Evolutionary conservation across 441 rosid species (phyloP).

Genomic region (Jatropha podagrica): DNA sequence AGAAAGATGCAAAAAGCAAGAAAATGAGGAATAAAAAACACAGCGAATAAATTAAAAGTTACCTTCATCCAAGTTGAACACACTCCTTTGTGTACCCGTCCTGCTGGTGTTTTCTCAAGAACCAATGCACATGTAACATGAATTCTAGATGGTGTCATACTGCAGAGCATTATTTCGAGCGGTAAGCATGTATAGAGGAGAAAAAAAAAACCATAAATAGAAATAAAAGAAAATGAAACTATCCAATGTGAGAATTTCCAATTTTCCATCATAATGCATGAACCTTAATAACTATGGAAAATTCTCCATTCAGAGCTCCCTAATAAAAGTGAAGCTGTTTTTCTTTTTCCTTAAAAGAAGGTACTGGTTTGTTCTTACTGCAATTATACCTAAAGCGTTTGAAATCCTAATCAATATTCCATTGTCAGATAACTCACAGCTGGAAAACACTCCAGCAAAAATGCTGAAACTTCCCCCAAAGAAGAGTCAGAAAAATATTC

Average conservation of each 20-base stretch:
- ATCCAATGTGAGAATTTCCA: too few species aligned
- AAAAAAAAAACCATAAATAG: neutral
- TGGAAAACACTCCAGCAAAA: neutral
- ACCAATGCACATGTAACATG: slow-evolving; percentile 98
- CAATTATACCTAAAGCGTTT: too few species aligned
- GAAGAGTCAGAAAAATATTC: slow-evolving; percentile 19
- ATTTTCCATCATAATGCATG: too few species aligned
- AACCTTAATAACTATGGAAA: too few species aligned
- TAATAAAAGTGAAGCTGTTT: too few species aligned
- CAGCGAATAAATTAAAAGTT: slow-evolving; percentile 13
- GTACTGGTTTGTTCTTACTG: too few species aligned
- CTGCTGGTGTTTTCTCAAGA: slow-evolving; percentile 75
- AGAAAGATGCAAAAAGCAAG: neutral
- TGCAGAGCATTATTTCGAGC: slow-evolving; percentile 33
- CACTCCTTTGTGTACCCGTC: slow-evolving; percentile 88
- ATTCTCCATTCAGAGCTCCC: too few species aligned
- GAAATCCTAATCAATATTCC: neutral
- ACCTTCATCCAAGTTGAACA: slow-evolving; percentile 99
- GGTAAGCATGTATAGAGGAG: slow-evolving; percentile 11
- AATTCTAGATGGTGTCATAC: slow-evolving; percentile 77
- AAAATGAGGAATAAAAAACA: neutral
- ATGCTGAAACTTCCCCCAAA: neutral
- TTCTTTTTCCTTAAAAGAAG: too few species aligned
- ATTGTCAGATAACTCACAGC: neutral
- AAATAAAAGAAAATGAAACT: neutral